A percentile compares a stretch with the other conserved stretches of the same genome.
Conservation (phyloP, 345 rosid species). For the Boechera retrofracta region DNA sequence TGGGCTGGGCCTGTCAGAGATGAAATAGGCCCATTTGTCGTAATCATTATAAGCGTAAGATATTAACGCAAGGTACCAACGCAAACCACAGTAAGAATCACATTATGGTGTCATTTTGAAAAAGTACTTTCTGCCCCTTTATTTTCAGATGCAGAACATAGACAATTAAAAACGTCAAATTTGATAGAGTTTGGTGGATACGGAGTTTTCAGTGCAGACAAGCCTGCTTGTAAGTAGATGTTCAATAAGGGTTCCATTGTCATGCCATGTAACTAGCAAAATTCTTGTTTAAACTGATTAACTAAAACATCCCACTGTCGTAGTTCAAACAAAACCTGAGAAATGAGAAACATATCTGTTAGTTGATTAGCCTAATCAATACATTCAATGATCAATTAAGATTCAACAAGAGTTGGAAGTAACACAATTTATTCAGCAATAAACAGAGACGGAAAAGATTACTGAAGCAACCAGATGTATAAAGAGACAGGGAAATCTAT, state of each 20-base stretch:
- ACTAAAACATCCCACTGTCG: slow-evolving; percentile 95
- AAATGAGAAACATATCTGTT: slow-evolving; percentile 16
- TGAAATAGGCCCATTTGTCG: no score
- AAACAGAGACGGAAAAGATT: background rate
- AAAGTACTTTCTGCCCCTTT: slow-evolving; percentile 6
- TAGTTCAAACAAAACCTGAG: slow-evolving; percentile 81
- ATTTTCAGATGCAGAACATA: slow-evolving; percentile 15
- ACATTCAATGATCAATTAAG: background rate
- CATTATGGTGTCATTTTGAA: background rate
- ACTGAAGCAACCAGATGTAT: slow-evolving; percentile 16
- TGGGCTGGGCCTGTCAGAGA: no score
- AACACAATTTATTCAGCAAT: slow-evolving; percentile 10
- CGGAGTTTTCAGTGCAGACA: slow-evolving; percentile 96
- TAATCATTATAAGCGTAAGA: no score
- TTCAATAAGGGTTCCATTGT: slow-evolving; percentile 89
- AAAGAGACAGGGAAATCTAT: slow-evolving; percentile 1
- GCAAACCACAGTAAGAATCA: slow-evolving; percentile 19
- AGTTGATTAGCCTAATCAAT: slow-evolving; percentile 26
- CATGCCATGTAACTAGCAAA: slow-evolving; percentile 96
- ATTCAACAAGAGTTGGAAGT: slow-evolving; percentile 10
- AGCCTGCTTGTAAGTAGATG: slow-evolving; percentile 94
- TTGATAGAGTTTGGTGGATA: slow-evolving; percentile 51
- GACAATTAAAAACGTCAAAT: slow-evolving; percentile 21
- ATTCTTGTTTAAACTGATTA: slow-evolving; percentile 87
- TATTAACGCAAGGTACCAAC: slow-evolving; percentile 37